These are phyloP conservation scores for Aspergillus ibericus DNA, from an alignment of 2,329 filamentous ascomycete species.

Conservation along the genomic window DNA sequence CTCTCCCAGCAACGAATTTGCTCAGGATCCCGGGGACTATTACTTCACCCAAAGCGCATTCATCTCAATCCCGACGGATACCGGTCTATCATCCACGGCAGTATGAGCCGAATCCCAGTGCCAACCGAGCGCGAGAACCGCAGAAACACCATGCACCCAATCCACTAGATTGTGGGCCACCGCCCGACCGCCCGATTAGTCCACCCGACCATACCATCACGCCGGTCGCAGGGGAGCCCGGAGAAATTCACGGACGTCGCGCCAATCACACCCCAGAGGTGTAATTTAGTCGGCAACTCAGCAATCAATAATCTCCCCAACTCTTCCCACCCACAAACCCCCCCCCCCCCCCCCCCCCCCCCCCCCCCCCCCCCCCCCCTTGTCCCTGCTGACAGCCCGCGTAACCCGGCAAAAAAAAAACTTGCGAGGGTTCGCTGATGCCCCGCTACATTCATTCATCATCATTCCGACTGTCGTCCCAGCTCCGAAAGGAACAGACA, in stretches of 20 bases:
- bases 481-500: too few species aligned
- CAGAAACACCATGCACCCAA: neutral
- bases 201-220: neutral
- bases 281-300: neutral
- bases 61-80: constrained; percentile 1
- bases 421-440: too few species aligned
- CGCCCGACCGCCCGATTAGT: neutral
- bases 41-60: neutral
- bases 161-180: neutral
- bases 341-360: too few species aligned
- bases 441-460: too few species aligned
- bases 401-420: too few species aligned
- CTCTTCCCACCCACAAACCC: too few species aligned
- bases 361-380: too few species aligned
- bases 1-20: neutral
- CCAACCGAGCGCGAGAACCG: neutral
- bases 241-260: neutral
- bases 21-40: neutral
- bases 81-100: neutral
- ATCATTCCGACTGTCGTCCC: too few species aligned
- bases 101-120: neutral
- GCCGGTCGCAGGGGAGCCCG: neutral
- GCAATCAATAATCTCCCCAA: neutral
- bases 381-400: neutral
- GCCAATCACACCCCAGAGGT: neutral